Conservation (phyloP, 1,139 yeast genomes). For the Saccharomyces hybrid region DNA sequence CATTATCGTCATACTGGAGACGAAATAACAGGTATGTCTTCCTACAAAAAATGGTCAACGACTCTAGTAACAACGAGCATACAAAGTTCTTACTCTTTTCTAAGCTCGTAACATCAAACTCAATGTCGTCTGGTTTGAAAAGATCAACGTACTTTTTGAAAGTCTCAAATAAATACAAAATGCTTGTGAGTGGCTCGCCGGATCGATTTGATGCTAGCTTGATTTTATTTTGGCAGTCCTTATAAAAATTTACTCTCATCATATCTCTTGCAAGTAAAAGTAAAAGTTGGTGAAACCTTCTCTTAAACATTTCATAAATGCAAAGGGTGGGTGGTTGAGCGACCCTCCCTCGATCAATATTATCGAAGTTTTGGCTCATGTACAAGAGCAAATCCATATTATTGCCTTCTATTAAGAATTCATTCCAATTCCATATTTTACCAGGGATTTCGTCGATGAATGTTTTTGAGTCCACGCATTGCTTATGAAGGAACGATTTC, state of each 20-base stretch:
- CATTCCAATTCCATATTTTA: conserved; percentile 8
- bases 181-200: neutral
- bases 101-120: neutral
- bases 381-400: conserved; percentile 12
- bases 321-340: neutral
- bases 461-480: neutral
- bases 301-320: conserved; percentile 10
- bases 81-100: neutral
- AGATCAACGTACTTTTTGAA: conserved; percentile 5
- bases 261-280: conserved; percentile 13
- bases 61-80: conserved; percentile 33
- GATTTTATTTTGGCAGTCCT: neutral
- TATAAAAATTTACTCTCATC: conserved; percentile 1
- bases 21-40: conserved; percentile 51
- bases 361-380: neutral
- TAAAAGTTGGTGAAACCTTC: conserved; percentile 17
- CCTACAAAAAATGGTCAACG: conserved; percentile 61
- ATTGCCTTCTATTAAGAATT: conserved; percentile 5
- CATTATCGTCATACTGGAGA: conserved; percentile 50
- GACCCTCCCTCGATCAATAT: neutral
- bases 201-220: neutral
- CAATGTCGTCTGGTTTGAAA: neutral
- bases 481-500: conserved; percentile 7
- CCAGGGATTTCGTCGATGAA: neutral
- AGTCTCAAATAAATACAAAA: neutral